These are phyloP conservation scores for Solanum chilense DNA, from an alignment of 257 asterid genomes.

Conservation along the genomic window DNA sequence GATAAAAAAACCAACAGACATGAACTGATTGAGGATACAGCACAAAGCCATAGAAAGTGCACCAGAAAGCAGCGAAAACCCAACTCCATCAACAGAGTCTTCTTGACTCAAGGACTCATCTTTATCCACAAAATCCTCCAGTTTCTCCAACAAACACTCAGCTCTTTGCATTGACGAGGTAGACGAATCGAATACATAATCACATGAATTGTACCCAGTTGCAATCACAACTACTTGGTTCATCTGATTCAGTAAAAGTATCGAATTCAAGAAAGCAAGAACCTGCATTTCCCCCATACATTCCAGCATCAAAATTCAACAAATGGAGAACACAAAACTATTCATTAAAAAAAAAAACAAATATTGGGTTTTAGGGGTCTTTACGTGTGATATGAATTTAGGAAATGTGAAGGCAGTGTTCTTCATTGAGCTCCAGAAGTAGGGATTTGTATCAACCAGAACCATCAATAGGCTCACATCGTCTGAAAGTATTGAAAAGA, in stretches of 20 bases:
- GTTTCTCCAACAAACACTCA: constrained; percentile 50
- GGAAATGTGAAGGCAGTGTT: constrained; percentile 40
- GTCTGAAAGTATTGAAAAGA: constrained; percentile 26
- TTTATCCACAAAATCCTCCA: constrained; percentile 68
- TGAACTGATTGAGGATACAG: constrained; percentile 47
- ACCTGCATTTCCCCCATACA: constrained; percentile 29
- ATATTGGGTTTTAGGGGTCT: neutral
- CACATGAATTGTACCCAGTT: constrained; percentile 64
- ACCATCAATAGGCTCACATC: constrained; percentile 89
- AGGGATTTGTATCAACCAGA: constrained; percentile 66
- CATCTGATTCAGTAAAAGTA: constrained; percentile 61
- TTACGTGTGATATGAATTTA: constrained; percentile 73
- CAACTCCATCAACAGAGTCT: constrained; percentile 48
- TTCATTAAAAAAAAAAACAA: neutral
- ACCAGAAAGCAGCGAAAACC: constrained; percentile 76
- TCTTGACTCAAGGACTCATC: constrained; percentile 51
- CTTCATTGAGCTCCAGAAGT: constrained; percentile 69
- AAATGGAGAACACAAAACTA: neutral
- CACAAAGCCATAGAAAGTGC: constrained; percentile 96
- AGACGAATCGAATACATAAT: constrained; percentile 67
- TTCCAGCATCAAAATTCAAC: neutral
- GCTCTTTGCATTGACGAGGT: constrained; percentile 43
- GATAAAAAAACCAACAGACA: neutral
- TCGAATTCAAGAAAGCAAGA: constrained; percentile 68
- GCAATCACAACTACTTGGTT: constrained; percentile 89